phyloP scores from a whole-genome alignment of 192 early-diverging fungal species.

The Kappamyces sp. region DNA sequence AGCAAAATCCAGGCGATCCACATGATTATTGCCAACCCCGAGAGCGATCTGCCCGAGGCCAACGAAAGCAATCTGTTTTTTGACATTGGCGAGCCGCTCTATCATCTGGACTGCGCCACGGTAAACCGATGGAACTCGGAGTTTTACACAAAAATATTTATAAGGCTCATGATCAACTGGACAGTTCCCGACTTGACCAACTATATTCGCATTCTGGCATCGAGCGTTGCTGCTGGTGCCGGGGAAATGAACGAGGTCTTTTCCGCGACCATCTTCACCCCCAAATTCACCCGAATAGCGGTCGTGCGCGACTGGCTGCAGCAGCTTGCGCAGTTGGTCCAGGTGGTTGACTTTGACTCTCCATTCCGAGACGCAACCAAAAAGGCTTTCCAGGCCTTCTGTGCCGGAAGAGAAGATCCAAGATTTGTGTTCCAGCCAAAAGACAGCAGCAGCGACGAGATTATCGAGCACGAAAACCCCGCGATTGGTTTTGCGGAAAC shows the following conservation, averaged over 20 bases:
- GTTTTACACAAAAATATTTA: constrained; percentile 23
- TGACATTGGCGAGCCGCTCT: constrained; percentile 2
- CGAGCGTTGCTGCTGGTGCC: constrained; percentile 23
- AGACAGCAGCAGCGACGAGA: constrained; percentile 6
- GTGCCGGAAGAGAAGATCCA: constrained; percentile 6
- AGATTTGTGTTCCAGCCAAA: constrained; percentile 11
- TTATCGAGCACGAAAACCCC: constrained; percentile 12
- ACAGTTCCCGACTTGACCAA: constrained; percentile 31
- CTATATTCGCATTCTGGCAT: constrained; percentile 29
- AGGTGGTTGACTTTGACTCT: not conserved
- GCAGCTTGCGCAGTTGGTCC: constrained; percentile 5
- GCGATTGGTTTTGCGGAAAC: constrained; percentile 14
- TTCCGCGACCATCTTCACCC: constrained; percentile 25
- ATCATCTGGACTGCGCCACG: constrained; percentile 15
- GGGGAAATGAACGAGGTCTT: constrained; percentile 23
- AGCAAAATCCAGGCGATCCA: too few relatives aligned
- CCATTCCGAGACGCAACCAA: not conserved
- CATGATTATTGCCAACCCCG: too few relatives aligned
- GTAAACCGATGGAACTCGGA: constrained; percentile 21
- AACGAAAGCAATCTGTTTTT: not conserved
- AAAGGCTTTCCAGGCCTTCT: constrained; percentile 6
- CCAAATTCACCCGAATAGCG: constrained; percentile 20
- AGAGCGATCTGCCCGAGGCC: constrained; percentile 3
- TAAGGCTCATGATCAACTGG: constrained; percentile 29
- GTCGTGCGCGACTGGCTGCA: constrained; percentile 15